Evolutionary conservation across 2,329 filamentous ascomycete species (phyloP).

Genomic region (Elsinoe australis): DNA sequence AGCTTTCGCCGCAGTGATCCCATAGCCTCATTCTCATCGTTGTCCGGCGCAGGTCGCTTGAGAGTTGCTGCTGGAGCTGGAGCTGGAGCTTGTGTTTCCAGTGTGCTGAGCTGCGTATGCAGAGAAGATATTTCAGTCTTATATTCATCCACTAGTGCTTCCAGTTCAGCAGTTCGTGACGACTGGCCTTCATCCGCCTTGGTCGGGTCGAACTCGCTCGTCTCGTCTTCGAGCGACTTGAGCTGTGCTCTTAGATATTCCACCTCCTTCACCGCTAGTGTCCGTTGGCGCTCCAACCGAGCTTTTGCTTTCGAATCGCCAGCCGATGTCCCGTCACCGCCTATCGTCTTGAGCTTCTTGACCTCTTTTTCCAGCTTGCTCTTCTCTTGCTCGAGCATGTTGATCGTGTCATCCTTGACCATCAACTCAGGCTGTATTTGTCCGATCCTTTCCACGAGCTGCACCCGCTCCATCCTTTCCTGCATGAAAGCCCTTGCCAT

Average conservation of each 20-base stretch:
- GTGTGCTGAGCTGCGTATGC: constrained; percentile 63
- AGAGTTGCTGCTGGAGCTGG: constrained; percentile 45
- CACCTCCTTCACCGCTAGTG: constrained; percentile 80
- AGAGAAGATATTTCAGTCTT: constrained; percentile 69
- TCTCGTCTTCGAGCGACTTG: constrained; percentile 77
- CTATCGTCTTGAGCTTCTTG: constrained; percentile 53
- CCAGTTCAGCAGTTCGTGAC: constrained; percentile 69
- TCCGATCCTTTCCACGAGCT: constrained; percentile 73
- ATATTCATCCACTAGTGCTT: constrained; percentile 80
- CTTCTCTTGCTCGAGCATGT: constrained; percentile 63
- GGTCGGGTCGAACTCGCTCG: constrained; percentile 75
- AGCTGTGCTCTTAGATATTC: constrained; percentile 90
- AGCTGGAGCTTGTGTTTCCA: constrained; percentile 44
- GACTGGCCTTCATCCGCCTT: constrained; percentile 67
- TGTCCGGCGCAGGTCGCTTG: constrained; percentile 43
- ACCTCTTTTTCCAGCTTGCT: constrained; percentile 57
- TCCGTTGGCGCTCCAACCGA: constrained; percentile 77
- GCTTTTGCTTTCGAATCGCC: constrained; percentile 59
- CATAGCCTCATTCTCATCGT: constrained; percentile 59
- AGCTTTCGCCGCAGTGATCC: constrained; percentile 83
- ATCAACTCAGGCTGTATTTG: constrained; percentile 67
- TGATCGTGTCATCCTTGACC: constrained; percentile 69
- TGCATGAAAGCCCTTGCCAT: constrained; percentile 77
- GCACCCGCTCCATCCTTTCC: constrained; percentile 70
- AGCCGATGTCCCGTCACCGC: constrained; percentile 27